A percentile compares a stretch with the other conserved stretches of the same genome.
Evolutionary conservation across 441 rosid species (phyloP).

Genomic region (Euphorbia corollata): DNA sequence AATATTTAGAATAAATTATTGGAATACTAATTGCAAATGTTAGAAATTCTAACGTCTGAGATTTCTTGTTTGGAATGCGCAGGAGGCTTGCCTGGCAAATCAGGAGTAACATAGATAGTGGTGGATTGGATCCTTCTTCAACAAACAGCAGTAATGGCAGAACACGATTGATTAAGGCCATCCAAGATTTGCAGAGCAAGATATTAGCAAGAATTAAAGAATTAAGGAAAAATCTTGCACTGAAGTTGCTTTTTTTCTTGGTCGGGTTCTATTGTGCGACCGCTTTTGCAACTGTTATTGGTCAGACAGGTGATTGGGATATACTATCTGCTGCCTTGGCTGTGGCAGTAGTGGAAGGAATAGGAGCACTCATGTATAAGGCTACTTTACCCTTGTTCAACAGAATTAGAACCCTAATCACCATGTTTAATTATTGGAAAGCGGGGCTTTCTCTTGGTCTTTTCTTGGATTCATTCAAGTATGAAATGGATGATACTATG

Average conservation of each 20-base stretch:
- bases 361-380: constrained; percentile 71
- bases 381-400: constrained; percentile 46
- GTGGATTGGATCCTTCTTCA: constrained; percentile 55
- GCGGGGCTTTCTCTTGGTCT: constrained; percentile 82
- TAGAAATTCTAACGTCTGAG: constrained; percentile 45
- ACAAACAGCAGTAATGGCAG: constrained; percentile 33
- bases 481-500: constrained; percentile 35
- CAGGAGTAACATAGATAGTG: constrained; percentile 33
- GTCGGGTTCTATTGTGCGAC: constrained; percentile 88
- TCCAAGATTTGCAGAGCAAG: constrained; percentile 48
- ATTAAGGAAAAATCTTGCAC: constrained; percentile 54
- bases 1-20: constrained; percentile 16
- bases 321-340: constrained; percentile 81
- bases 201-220: constrained; percentile 43
- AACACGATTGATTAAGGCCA: constrained; percentile 53
- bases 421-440: constrained; percentile 83
- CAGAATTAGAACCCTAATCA: constrained; percentile 44
- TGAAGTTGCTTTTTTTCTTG: constrained; percentile 68
- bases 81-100: constrained; percentile 32
- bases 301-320: constrained; percentile 97
- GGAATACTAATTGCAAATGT: constrained; percentile 32
- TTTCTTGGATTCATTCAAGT: constrained; percentile 89
- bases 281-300: constrained; percentile 74
- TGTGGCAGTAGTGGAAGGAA: constrained; percentile 66
- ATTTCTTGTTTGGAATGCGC: constrained; percentile 16